Evolutionary conservation across 768 basidiomycete species (phyloP).

Genomic region (Trametes villosa): DNA sequence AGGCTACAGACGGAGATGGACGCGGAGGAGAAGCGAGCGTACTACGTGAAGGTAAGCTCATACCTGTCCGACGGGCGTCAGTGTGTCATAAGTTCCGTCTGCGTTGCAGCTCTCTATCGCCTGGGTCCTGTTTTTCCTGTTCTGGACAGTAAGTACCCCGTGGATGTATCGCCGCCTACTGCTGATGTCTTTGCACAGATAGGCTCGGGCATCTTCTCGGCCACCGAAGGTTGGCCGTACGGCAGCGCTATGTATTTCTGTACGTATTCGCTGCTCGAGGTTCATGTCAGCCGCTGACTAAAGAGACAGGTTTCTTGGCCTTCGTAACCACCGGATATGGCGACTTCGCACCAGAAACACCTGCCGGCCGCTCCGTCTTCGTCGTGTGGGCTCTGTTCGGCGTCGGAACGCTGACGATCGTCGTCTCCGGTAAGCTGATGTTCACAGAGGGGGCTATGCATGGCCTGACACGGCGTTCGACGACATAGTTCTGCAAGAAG

Average conservation of each 20-base stretch:
- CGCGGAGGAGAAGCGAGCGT: conserved; percentile 54
- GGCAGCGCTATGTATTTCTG: conserved; percentile 74
- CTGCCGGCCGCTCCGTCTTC: conserved; percentile 76
- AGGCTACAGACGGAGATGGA: conserved; percentile 27
- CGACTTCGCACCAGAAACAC: conserved; percentile 63
- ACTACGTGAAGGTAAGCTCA: conserved; percentile 53
- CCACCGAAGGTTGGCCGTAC: conserved; percentile 73
- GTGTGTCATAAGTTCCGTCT: neutral
- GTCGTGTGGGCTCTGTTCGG: conserved; percentile 80
- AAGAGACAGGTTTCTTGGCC: conserved; percentile 60
- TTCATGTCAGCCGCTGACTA: neutral
- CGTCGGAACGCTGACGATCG: conserved; percentile 74
- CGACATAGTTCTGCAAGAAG: conserved; percentile 62
- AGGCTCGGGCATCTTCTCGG: conserved; percentile 69
- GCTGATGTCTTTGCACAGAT: neutral
- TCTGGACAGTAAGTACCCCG: conserved; percentile 65
- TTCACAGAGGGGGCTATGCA: neutral
- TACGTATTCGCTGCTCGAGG: conserved; percentile 36
- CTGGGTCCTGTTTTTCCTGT: conserved; percentile 65
- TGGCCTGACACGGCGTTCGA: neutral
- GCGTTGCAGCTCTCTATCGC: conserved; percentile 47
- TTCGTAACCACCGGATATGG: conserved; percentile 81
- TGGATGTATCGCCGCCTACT: neutral
- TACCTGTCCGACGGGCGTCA: neutral
- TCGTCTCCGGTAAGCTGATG: conserved; percentile 65